Evolutionary conservation across 169 alveolate species (phyloP).

Genomic region (Plasmodium inui): DNA sequence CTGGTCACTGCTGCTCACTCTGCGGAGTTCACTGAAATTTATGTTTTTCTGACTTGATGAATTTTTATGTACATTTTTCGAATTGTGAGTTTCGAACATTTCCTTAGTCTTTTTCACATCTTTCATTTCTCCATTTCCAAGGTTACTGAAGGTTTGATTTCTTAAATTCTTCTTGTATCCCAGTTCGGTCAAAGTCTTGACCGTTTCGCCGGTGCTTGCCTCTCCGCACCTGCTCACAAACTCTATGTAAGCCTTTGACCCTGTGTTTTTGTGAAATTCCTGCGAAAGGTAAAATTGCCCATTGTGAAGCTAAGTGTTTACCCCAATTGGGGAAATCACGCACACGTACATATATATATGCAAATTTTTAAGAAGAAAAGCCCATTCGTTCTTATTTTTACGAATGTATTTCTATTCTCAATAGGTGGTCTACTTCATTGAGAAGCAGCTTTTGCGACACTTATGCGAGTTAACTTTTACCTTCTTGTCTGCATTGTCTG

Average conservation of each 20-base stretch:
- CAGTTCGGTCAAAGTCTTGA: not conserved
- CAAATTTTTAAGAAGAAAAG: not conserved
- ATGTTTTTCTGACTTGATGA: constrained; percentile 45
- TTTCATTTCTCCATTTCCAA: not conserved
- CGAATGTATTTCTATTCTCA: not conserved
- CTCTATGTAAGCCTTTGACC: not conserved
- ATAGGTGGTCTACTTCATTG: not conserved
- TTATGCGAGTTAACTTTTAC: not conserved
- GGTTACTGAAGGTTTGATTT: not conserved
- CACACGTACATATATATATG: not conserved
- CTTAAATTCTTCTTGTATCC: not conserved
- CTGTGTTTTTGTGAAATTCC: constrained; percentile 15
- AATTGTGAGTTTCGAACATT: not conserved
- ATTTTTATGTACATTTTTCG: constrained; percentile 9
- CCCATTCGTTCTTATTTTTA: constrained; percentile 1
- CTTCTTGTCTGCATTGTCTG: constrained; percentile 4
- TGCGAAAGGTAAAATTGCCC: constrained; percentile 17
- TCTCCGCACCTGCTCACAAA: not conserved
- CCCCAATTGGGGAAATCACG: not conserved
- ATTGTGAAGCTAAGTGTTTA: not conserved
- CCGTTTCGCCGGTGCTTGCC: constrained; percentile 5
- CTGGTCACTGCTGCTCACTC: constrained; percentile 57
- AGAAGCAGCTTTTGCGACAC: not conserved
- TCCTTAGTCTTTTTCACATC: constrained; percentile 13
- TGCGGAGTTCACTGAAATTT: constrained; percentile 42